Percentiles rank a stretch among this genome's conserved stretches.
phyloP scores from a whole-genome alignment of 208 protist species.

The Trypanosoma brucei region DNA sequence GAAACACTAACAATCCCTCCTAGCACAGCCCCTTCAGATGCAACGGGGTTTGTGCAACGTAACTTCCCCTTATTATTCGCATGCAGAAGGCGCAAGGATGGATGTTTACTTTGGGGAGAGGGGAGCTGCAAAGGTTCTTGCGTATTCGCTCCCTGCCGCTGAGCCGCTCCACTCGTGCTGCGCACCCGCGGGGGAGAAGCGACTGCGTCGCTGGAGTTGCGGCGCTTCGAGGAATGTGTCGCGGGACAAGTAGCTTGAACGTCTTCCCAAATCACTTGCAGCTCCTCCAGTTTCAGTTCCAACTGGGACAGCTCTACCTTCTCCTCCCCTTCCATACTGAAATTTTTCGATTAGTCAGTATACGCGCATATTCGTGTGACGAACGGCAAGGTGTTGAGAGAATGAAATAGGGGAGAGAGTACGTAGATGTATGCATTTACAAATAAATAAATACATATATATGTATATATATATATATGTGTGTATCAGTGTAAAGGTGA shows the following conservation, averaged over 20 bases:
- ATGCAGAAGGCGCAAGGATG: not conserved
- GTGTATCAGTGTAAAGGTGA: no score
- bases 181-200: not conserved
- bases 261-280: slow-evolving; percentile 23
- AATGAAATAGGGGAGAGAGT: no score
- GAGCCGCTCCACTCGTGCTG: not conserved
- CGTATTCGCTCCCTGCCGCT: not conserved
- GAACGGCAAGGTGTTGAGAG: not conserved
- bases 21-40: not conserved
- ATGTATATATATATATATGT: no score
- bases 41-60: not conserved
- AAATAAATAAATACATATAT: not conserved
- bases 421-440: not conserved
- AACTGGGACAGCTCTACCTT: slow-evolving; percentile 24
- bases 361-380: not conserved
- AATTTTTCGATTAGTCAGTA: slow-evolving; percentile 16
- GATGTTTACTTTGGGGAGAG: not conserved
- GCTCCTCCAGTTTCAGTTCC: slow-evolving; percentile 21
- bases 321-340: slow-evolving; percentile 7
- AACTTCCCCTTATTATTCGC: not conserved
- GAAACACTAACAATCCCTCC: not conserved
- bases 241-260: slow-evolving; percentile 5
- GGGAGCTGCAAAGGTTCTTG: not conserved
- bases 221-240: not conserved
- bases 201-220: not conserved